These are phyloP conservation scores for Ustilago esculenta DNA, from an alignment of 1,284 basidiomycete genomes.

Conservation along the genomic window DNA sequence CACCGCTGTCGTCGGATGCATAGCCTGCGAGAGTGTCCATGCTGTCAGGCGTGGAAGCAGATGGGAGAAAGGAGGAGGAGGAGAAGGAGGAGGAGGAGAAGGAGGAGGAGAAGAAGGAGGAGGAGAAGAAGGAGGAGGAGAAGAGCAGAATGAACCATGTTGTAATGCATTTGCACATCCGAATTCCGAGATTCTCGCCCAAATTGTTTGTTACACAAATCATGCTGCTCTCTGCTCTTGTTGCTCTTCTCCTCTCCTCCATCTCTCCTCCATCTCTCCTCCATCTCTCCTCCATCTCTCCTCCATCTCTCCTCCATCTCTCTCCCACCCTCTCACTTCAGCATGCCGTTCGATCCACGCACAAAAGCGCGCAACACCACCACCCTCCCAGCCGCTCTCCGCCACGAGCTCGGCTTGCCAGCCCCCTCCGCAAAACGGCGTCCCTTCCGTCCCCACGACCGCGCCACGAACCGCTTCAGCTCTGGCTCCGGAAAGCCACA, in stretches of 20 bases:
- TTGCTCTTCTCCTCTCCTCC: conserved; percentile 5
- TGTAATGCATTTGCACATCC: conserved; percentile 3
- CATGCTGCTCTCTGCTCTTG: no score
- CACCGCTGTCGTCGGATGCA: conserved; percentile 48
- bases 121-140: not conserved
- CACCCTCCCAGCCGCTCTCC: conserved; percentile 55
- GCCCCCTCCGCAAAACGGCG: conserved; percentile 14
- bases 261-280: not conserved
- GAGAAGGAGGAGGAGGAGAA: not conserved
- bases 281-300: not conserved
- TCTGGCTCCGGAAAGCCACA: conserved; percentile 12
- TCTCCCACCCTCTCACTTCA: not conserved
- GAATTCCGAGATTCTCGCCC: conserved; percentile 21
- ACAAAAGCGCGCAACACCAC: conserved; percentile 52
- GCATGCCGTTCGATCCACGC: conserved; percentile 41
- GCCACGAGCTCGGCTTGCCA: conserved; percentile 61
- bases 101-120: not conserved
- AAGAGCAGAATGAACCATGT: not conserved
- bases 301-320: conserved; percentile 1
- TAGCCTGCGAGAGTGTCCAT: conserved; percentile 54
- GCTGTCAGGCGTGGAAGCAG: not conserved
- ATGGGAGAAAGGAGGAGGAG: no score
- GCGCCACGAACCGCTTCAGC: conserved; percentile 13
- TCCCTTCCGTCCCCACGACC: conserved; percentile 22
- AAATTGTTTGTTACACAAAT: no score